phyloP scores from a whole-genome alignment of 2,329 filamentous ascomycete genomes.

The Nigrospora osmanthi region DNA sequence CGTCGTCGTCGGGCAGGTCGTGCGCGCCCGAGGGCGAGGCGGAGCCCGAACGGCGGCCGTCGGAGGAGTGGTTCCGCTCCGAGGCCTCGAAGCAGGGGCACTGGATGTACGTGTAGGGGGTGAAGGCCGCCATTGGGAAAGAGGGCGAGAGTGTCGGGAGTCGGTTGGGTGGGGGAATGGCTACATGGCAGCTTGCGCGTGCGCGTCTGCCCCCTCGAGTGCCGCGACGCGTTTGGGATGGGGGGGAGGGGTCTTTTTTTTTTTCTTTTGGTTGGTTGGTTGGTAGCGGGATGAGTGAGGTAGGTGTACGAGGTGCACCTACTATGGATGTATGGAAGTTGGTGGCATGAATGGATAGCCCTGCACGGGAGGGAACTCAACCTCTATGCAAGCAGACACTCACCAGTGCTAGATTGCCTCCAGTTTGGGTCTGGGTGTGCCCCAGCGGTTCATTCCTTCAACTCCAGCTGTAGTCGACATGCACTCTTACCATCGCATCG shows the following conservation, averaged over 20 bases:
- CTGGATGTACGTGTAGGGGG: conserved; percentile 59
- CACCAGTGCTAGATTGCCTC: too few relatives aligned
- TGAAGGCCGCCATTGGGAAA: conserved; percentile 38
- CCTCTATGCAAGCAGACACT: too few relatives aligned
- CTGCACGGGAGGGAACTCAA: too few relatives aligned
- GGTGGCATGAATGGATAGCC: too few relatives aligned
- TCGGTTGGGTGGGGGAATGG: not conserved
- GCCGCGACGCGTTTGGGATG: not conserved
- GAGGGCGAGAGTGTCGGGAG: too few relatives aligned
- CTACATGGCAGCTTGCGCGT: too few relatives aligned
- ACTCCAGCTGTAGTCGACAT: too few relatives aligned
- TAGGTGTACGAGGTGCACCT: too few relatives aligned
- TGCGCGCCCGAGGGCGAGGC: conserved; percentile 9
- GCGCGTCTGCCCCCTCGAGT: not conserved
- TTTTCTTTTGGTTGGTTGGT: not conserved
- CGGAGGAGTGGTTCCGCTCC: conserved; percentile 28
- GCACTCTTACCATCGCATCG: too few relatives aligned
- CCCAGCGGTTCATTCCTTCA: too few relatives aligned
- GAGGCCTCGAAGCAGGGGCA: conserved; percentile 42
- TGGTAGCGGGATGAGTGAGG: not conserved
- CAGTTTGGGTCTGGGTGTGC: too few relatives aligned
- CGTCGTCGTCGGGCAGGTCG: conserved; percentile 27
- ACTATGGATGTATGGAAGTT: too few relatives aligned
- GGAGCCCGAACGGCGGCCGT: conserved; percentile 1
- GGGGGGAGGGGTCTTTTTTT: not conserved